Percentiles rank a stretch among this genome's conserved stretches.
phyloP scores from a whole-genome alignment of 768 basidiomycete genomes.

The Leccinum fibrillosum region DNA sequence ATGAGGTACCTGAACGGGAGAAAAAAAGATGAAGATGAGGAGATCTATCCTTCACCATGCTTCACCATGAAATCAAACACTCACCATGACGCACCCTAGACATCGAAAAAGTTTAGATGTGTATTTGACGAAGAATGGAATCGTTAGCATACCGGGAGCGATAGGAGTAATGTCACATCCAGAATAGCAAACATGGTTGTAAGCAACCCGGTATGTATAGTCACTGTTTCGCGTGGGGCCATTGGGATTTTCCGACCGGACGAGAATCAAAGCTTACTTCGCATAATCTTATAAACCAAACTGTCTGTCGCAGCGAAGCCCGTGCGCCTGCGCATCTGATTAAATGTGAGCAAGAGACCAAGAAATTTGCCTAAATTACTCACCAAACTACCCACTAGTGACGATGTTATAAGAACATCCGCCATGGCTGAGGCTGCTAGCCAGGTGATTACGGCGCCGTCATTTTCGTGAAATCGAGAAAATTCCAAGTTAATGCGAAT shows the following conservation, averaged over 20 bases:
- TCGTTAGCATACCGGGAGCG: neutral
- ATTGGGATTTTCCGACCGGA: neutral
- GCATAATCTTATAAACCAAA: slow-evolving; percentile 39
- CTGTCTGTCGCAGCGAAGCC: slow-evolving; percentile 40
- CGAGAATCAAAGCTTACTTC: slow-evolving; percentile 23
- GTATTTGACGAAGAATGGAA: neutral
- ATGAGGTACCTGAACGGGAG: slow-evolving; percentile 10
- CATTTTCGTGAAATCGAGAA: neutral
- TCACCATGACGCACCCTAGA: slow-evolving; percentile 16
- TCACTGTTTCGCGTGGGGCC: slow-evolving; percentile 15
- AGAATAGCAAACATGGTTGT: slow-evolving; percentile 12
- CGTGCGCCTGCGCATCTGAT: slow-evolving; percentile 39
- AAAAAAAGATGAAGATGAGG: neutral
- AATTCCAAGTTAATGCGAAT: neutral
- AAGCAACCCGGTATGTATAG: slow-evolving; percentile 29
- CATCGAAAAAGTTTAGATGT: neutral
- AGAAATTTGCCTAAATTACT: neutral
- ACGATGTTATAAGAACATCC: neutral
- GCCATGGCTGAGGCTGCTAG: neutral
- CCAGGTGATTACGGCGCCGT: neutral
- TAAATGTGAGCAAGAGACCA: neutral
- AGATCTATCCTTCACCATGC: neutral
- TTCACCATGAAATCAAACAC: slow-evolving; percentile 4
- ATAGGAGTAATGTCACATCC: slow-evolving; percentile 20
- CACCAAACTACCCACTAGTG: neutral